phyloP scores from a whole-genome alignment of 176 grass and related monocot species.

The Echinochloa phyllopogon region DNA sequence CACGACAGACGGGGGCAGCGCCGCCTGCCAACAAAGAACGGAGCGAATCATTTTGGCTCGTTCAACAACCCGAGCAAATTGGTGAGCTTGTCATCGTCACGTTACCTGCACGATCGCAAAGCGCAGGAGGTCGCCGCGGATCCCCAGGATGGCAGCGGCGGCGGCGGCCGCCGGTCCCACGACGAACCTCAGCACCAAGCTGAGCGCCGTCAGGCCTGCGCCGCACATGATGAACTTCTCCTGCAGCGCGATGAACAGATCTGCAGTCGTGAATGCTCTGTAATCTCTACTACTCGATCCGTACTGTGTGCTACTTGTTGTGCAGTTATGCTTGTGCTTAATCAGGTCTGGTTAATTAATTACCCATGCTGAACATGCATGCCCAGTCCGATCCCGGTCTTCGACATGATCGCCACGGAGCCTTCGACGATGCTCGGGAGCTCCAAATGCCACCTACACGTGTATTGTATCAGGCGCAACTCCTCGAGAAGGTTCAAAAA shows the following conservation, averaged over 20 bases:
- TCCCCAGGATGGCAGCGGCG: slow-evolving; percentile 40
- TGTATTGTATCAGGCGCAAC: neutral
- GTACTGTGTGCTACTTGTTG: neutral
- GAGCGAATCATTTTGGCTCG: neutral
- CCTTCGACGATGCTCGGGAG: slow-evolving; percentile 70
- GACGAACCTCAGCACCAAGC: slow-evolving; percentile 67
- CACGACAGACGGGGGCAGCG: slow-evolving; percentile 63
- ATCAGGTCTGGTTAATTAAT: neutral
- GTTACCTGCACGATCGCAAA: slow-evolving; percentile 68
- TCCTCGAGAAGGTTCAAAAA: neutral
- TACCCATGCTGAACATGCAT: slow-evolving; percentile 96
- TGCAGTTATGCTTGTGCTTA: neutral
- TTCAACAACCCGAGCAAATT: neutral
- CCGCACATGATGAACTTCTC: slow-evolving; percentile 73
- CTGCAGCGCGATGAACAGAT: slow-evolving; percentile 80
- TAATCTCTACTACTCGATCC: neutral
- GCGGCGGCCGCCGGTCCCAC: slow-evolving; percentile 51
- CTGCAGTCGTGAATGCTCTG: slow-evolving; percentile 22
- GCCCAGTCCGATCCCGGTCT: slow-evolving; percentile 57
- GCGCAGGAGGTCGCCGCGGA: slow-evolving; percentile 60
- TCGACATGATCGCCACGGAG: slow-evolving; percentile 73
- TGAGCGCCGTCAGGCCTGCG: slow-evolving; percentile 34
- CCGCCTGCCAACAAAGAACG: slow-evolving; percentile 44
- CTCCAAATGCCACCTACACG: slow-evolving; percentile 65
- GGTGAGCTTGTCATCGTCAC: neutral